Evolutionary conservation across 2,329 filamentous ascomycete genomes (phyloP), one percentile per base, ranked within the genome.

Genomic region (Helminthosporium solani): DNA sequence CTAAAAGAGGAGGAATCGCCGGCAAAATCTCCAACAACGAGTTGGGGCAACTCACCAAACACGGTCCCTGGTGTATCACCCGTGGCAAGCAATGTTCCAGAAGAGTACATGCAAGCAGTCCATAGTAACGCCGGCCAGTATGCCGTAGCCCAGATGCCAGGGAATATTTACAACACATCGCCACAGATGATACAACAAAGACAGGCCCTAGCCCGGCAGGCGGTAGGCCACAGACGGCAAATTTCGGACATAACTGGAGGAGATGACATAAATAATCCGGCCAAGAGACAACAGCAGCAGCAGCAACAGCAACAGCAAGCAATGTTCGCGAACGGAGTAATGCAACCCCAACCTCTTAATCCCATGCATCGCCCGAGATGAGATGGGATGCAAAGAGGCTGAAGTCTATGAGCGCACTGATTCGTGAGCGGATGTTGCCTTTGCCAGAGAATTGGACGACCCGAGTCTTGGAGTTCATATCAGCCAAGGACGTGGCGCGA

Each of bases 1-100:
- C 64, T 84, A 47, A 84, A 84, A 56, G 81, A 82, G 51, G 82
- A 85, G 51, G 81, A 80, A 52, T 84, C 82, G 2, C 81, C 82
- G 2, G 78, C 76, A 4, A 82, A 82, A 46, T 85, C 82, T 14
- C 82, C 82, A 11, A 79, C 78, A 2, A 77, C 78, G 2, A 76
- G 74, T 47, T 83, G 74, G 53, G 85, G 83, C 82, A 81, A 84
- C 60, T 85, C 82, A 9, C 82, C 83, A 0, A 76, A 75, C 38
- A 78, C 81, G 47, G 74, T 83, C 35, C 73, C 79, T 12, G 79
- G 78, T 30, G 79, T 83, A 36, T 78, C 81, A 8, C 77, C 82
- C 1, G 78, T 81, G 6, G 46, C 31, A 27, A 74, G 74, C 37
- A 70, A 61, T 25, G 64, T 74, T 12, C 68, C 74, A 16, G 74